These are phyloP conservation scores for Ascochyta pisi DNA, from an alignment of 2,329 filamentous ascomycete genomes.

Conservation along the genomic window DNA sequence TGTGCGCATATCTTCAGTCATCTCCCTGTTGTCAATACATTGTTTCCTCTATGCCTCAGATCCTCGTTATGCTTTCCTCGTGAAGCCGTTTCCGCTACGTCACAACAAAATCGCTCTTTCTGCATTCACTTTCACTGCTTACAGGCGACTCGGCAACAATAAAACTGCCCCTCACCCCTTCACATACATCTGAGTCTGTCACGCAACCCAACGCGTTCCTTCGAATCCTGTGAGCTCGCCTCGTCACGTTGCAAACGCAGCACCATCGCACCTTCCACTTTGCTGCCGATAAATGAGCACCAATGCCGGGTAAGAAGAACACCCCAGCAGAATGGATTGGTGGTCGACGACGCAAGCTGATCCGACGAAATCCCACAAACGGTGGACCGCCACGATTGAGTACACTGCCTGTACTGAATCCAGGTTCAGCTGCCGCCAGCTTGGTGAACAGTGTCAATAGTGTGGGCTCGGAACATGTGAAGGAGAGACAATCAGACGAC, in stretches of 20 bases:
- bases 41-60: background rate
- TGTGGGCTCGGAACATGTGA: background rate
- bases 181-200: background rate
- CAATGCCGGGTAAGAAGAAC: conserved; percentile 10
- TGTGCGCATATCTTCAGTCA: conserved; percentile 3
- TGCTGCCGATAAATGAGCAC: background rate
- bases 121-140: conserved; percentile 2
- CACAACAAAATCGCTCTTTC: background rate
- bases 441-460: conserved; percentile 11
- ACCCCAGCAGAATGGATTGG: conserved; percentile 13
- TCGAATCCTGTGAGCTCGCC: background rate
- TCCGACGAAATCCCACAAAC: conserved; percentile 21
- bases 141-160: background rate
- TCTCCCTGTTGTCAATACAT: background rate
- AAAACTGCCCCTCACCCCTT: background rate
- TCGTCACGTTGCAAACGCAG: conserved; percentile 9
- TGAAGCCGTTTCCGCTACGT: background rate
- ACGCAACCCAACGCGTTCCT: background rate
- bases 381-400: conserved; percentile 21
- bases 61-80: background rate
- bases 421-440: conserved; percentile 6
- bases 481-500: conserved; percentile 8
- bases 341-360: conserved; percentile 28
- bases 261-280: conserved; percentile 2
- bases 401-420: conserved; percentile 22